These are phyloP conservation scores for Excoecaria agallocha DNA, from an alignment of 345 rosid species.

Conservation along the genomic window DNA sequence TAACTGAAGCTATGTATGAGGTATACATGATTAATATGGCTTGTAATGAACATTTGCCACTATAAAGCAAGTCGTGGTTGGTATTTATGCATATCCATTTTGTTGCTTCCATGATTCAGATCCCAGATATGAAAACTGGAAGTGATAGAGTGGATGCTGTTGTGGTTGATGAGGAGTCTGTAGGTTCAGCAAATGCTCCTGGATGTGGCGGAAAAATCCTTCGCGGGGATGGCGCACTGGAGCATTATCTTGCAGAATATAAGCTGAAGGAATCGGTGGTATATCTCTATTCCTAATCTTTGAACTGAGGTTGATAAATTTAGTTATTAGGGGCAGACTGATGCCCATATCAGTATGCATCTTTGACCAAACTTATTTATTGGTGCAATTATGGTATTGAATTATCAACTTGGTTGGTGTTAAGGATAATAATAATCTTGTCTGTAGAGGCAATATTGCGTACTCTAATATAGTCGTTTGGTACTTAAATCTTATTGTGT, in stretches of 20 bases:
- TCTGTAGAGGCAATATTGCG: too few species aligned
- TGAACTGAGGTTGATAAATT: background rate
- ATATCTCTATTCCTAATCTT: constrained; percentile 16
- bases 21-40: constrained; percentile 32
- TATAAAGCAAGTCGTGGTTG: background rate
- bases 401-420: too few species aligned
- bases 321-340: background rate
- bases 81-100: background rate
- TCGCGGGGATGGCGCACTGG: constrained; percentile 72
- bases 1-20: constrained; percentile 97
- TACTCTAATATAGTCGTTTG: too few species aligned
- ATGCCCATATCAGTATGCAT: background rate
- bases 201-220: constrained; percentile 79
- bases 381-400: too few species aligned
- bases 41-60: background rate
- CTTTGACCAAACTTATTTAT: too few species aligned
- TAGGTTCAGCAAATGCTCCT: constrained; percentile 47
- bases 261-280: constrained; percentile 47
- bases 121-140: constrained; percentile 74
- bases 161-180: constrained; percentile 74
- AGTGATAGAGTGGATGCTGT: constrained; percentile 72
- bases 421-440: too few species aligned
- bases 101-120: constrained; percentile 45
- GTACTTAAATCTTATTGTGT: too few species aligned
- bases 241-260: constrained; percentile 46